Percentiles rank a stretch among this genome's conserved stretches.
Evolutionary conservation across 305 asterid species (phyloP).

Genomic region (Lippia alba): DNA sequence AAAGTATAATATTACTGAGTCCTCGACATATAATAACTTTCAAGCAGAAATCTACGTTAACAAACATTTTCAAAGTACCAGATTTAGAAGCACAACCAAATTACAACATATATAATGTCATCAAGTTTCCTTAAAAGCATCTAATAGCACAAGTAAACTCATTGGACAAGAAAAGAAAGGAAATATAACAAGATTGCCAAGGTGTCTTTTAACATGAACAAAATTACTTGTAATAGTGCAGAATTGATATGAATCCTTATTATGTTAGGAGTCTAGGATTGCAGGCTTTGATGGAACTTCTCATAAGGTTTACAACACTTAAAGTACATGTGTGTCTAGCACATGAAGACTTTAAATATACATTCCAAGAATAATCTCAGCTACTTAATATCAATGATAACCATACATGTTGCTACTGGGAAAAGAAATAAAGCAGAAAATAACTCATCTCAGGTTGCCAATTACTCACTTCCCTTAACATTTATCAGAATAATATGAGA

Average conservation of each 20-base stretch:
- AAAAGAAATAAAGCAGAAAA: no score
- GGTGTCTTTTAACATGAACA: no score
- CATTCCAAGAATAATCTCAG: no score
- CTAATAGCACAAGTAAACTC: background rate
- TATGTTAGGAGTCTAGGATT: no score
- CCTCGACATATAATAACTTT: background rate
- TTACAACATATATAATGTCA: background rate
- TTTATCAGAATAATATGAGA: no score
- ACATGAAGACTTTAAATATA: no score
- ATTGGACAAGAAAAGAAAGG: background rate
- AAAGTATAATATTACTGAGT: background rate
- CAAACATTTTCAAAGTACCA: background rate
- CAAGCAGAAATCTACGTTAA: conserved; percentile 12
- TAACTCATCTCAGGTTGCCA: no score
- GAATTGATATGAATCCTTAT: no score
- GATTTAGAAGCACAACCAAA: background rate
- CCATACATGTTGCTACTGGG: no score
- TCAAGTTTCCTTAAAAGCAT: background rate
- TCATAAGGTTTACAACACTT: background rate
- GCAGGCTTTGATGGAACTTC: no score
- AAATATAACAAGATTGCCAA: background rate
- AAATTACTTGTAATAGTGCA: background rate
- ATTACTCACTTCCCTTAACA: no score
- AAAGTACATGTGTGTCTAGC: background rate
- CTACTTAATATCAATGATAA: no score